These are phyloP conservation scores for Phytophthora megakarya DNA, from an alignment of 352 stramenopile genomes.

Conservation along the genomic window DNA sequence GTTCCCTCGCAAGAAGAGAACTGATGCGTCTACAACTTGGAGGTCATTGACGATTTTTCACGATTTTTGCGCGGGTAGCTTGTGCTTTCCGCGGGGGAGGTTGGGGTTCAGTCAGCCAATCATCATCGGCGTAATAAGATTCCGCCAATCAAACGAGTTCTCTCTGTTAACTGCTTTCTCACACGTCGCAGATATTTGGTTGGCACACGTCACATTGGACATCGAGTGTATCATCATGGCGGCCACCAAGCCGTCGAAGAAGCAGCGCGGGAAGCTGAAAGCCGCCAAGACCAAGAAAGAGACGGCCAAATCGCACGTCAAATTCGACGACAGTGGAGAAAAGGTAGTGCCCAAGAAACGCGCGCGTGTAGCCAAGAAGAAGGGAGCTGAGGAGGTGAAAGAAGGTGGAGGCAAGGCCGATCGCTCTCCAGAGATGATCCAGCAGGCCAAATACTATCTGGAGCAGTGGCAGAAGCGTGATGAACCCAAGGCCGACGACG, in stretches of 20 bases:
- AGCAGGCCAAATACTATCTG: conserved; percentile 83
- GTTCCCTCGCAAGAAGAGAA: conserved; percentile 39
- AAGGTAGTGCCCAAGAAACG: conserved; percentile 57
- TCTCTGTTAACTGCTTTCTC: conserved; percentile 1
- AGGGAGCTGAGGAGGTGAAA: conserved; percentile 33
- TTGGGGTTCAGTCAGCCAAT: conserved; percentile 54
- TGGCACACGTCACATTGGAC: conserved; percentile 18
- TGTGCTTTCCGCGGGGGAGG: conserved; percentile 24
- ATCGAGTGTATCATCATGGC: conserved; percentile 40
- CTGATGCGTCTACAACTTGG: conserved; percentile 24
- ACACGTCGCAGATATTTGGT: conserved; percentile 39
- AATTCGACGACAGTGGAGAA: conserved; percentile 71
- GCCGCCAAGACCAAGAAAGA: conserved; percentile 30
- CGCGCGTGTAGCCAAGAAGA: conserved; percentile 33
- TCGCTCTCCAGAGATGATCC: conserved; percentile 78
- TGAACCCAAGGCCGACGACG: conserved; percentile 53
- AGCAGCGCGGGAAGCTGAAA: conserved; percentile 79
- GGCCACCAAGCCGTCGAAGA: conserved; percentile 72
- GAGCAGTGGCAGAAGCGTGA: conserved; percentile 72
- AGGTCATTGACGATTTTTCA: conserved; percentile 31
- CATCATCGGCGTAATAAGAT: conserved; percentile 16
- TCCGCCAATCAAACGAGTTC: conserved; percentile 45
- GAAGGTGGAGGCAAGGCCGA: conserved; percentile 70
- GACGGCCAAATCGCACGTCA: conserved; percentile 54
- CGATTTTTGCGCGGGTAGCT: conserved; percentile 33